phyloP scores from a whole-genome alignment of 2,329 filamentous ascomycete genomes.

The Penicillium sp. region DNA sequence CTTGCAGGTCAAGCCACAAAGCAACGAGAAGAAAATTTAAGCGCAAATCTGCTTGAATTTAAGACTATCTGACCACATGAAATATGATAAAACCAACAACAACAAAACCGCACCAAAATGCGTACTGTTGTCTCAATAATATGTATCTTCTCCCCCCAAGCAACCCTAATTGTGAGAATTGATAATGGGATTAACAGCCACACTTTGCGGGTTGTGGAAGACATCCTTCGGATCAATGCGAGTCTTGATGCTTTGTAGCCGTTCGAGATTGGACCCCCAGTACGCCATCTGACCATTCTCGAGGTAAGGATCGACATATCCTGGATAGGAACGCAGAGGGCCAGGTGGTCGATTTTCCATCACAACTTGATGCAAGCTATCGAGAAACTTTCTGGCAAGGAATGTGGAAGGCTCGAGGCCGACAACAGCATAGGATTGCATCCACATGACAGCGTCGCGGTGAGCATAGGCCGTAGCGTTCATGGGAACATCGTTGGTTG shows the following conservation, averaged over 20 bases:
- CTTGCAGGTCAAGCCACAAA: no score
- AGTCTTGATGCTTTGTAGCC: conserved; percentile 50
- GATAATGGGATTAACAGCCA: conserved; percentile 8
- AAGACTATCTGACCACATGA: background rate
- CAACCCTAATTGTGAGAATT: background rate
- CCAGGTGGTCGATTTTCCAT: conserved; percentile 33
- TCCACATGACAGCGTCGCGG: conserved; percentile 62
- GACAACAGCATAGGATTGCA: conserved; percentile 60
- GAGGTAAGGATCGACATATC: conserved; percentile 59
- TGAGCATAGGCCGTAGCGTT: conserved; percentile 62
- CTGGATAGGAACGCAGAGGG: conserved; percentile 55
- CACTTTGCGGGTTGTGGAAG: conserved; percentile 59
- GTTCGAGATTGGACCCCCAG: conserved; percentile 53
- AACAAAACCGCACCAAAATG: no score
- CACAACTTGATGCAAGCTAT: conserved; percentile 46
- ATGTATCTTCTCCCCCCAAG: background rate
- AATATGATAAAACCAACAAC: background rate
- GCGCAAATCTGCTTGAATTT: background rate
- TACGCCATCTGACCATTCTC: conserved; percentile 49
- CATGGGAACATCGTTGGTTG: conserved; percentile 53
- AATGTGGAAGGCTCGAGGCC: conserved; percentile 40
- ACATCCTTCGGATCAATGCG: conserved; percentile 53
- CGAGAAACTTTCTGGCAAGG: conserved; percentile 50
- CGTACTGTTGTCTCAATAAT: background rate
- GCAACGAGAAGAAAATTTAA: no score